Percentiles rank a stretch among this genome's conserved stretches.
Evolutionary conservation across 2,329 filamentous ascomycete genomes (phyloP).

Genomic region (Xylariaceae sp.): DNA sequence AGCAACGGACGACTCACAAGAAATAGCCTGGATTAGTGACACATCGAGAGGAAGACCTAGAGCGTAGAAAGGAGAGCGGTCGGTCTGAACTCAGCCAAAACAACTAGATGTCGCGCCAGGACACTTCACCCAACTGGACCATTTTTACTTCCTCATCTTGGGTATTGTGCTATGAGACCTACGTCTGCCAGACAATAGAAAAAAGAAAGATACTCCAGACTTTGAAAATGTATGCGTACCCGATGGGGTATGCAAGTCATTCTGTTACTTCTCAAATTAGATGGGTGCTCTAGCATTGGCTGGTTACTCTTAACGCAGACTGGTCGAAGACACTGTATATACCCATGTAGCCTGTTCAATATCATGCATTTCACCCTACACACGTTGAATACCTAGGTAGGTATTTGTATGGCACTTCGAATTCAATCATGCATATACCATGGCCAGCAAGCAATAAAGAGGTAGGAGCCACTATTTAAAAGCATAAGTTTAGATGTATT

Average conservation of each 20-base stretch:
- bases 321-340: slow-evolving; percentile 17
- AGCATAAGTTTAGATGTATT: too few species aligned
- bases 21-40: neutral
- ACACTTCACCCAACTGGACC: too few species aligned
- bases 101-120: neutral
- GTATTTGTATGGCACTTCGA: too few species aligned
- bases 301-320: neutral
- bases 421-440: too few species aligned
- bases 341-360: slow-evolving; percentile 21
- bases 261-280: neutral
- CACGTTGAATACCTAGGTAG: neutral
- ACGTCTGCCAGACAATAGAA: too few species aligned
- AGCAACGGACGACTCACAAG: neutral
- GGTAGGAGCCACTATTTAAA: too few species aligned
- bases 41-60: neutral
- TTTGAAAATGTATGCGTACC: neutral
- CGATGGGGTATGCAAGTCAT: neutral
- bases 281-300: neutral
- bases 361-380: neutral
- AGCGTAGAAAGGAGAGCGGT: neutral
- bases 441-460: too few species aligned
- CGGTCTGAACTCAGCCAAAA: neutral
- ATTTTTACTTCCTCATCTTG: too few species aligned
- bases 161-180: too few species aligned
- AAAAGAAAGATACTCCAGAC: too few species aligned